Evolutionary conservation across 1,284 basidiomycete species (phyloP), one percentile per base, ranked within the genome.

Genomic region (Tremellales sp.): DNA sequence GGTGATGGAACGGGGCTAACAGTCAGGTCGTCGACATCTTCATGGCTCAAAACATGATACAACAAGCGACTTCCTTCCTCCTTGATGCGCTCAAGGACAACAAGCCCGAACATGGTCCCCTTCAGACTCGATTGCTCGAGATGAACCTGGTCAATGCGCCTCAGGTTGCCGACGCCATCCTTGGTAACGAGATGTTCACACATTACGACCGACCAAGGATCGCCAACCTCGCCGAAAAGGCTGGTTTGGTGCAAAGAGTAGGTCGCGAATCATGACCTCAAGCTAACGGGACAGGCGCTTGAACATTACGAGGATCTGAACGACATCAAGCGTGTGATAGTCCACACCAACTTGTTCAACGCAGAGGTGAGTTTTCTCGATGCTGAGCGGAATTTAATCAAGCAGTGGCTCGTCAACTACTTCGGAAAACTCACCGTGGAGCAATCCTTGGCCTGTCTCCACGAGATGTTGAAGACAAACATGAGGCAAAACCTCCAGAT

Each of bases 41-140:
- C 78, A 95, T 97, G 91, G 86, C 86, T 3, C 94, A 97, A 71
- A 98, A 97, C 77, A 92, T 98, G 90, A 93, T 98, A 53, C 95
- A 98, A 74, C 95, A 94, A 40, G 95, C 95, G 14, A 99, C 95
- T 0, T 94, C 90, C 3, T 98, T 99, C 85, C 77, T 98, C 40
- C 77, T 99, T 48, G 95, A 98, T 69, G 95, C 93, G n/a, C 80
- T 99, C 62, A 98, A 98, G 77, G 95, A 99, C 58, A 98, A 99
- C 78, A 89, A 88, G 74, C 90, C 93, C 0, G 95, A 99, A 74
- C 94, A 99, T 68, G 94, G 84, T 1, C 91, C 87, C 60, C 77
- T 99, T 12, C 95, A 99, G 75, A 99, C 95, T 1, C 86, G 93
- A 57, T 79, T 99, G 19, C 78, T 99, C 43, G 95, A 99, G 76